Base-by-base conservation (phyloP, 2,329 filamentous ascomycete species). In the Amphichorda felina region DNA sequence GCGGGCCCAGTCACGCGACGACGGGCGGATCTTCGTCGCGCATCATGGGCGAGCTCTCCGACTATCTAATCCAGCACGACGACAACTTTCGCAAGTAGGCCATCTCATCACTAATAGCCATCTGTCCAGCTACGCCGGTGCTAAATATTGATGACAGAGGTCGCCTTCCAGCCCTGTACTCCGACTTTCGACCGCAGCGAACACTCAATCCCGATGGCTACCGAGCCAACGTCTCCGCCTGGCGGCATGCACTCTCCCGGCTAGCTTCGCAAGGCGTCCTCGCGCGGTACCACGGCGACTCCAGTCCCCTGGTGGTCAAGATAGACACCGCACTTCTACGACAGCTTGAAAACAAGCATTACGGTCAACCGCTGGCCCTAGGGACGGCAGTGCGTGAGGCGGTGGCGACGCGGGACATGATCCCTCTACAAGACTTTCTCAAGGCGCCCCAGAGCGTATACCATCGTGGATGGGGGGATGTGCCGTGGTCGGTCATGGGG, bases 151-250 rank as follows among this genome's bases (percentile, higher is more conserved):
- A 32, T 21, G 13, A 28, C 44, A 86, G 80, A 61, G 72, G 79
- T 43, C 82, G 87, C 34, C 69, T 94, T 10, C 79, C 84, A 10
- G 88, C 86, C 5, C 75, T 94, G 31, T 94, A 93, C 61, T 88
- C 86, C 33, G 87, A 94, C 55, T 94, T 94, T 51, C 68, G 75
- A 26, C 60, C 74, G 5, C 85, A 89, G 45, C 71, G 71, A 47
- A 74, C 71, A 27, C 74, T 82, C 16, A 94, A 94, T 51, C 84
- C 86, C 1, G 85, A 93, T 54, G 86, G 85, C 48, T 94, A 86
- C 61, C 62, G 68, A 15, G 84, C 86, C 30, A 94, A 94, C 54
- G 66, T 85, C 29, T 61, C 70, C 6, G 83, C 85, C 35, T 94
- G 87, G 87, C 75, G 79, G 39, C 71, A 72, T 27, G 86, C 78